Conservation (phyloP, 805 yeast species). For the Suhomyces pyralidae region DNA sequence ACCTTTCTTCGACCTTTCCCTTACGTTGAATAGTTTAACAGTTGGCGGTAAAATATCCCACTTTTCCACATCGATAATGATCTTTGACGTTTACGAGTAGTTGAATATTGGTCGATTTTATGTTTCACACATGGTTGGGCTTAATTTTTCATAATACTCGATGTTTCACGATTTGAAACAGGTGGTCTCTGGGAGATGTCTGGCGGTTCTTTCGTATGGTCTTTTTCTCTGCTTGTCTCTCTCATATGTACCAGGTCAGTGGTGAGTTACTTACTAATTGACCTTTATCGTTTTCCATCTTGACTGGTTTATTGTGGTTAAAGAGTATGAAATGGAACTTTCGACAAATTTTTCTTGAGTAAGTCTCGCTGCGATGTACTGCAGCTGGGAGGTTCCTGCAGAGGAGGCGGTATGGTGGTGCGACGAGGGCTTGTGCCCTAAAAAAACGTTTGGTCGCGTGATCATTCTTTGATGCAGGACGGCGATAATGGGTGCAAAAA, state of each 20-base stretch:
- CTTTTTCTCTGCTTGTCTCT: neutral
- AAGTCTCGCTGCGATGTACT: neutral
- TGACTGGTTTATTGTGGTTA: slow-evolving; percentile 34
- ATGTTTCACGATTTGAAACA: neutral
- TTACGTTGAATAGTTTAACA: no score
- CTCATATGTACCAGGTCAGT: neutral
- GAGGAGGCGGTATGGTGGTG: neutral
- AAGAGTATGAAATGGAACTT: slow-evolving; percentile 4
- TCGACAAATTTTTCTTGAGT: slow-evolving; percentile 4
- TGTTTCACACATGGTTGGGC: no score
- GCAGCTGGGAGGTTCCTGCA: slow-evolving; percentile 2
- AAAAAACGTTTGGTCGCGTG: slow-evolving; percentile 1
- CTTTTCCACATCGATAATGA: no score
- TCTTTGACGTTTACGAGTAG: neutral
- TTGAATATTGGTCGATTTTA: no score
- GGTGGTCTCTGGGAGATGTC: neutral
- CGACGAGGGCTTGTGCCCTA: neutral
- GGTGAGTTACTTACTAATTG: slow-evolving; percentile 77
- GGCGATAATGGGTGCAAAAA: slow-evolving; percentile 5
- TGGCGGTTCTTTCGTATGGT: no score
- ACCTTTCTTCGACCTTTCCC: no score
- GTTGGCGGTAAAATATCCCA: no score
- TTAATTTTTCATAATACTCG: no score
- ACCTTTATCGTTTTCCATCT: slow-evolving; percentile 99
- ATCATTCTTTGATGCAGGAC: neutral